Percentiles rank a stretch among this genome's conserved stretches.
phyloP scores from a whole-genome alignment of 192 early-diverging fungal species.

The Haplosporangium gracile region DNA sequence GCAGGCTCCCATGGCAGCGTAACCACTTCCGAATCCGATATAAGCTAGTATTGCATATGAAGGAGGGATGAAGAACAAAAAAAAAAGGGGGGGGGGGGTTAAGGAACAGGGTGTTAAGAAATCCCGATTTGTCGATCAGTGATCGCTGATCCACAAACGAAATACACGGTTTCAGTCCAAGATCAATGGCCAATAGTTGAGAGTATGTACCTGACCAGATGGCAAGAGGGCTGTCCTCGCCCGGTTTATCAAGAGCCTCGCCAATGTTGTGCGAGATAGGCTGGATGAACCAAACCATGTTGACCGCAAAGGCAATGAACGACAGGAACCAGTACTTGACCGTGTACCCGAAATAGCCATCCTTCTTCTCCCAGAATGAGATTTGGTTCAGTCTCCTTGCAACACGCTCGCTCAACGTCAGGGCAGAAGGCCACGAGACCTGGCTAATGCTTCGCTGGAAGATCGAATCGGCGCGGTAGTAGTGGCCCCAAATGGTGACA shows the following conservation, averaged over 20 bases:
- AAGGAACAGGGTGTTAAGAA: too few relatives aligned
- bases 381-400: constrained; percentile 14
- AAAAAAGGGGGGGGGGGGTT: too few relatives aligned
- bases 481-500: constrained; percentile 27
- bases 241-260: background rate
- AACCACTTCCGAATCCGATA: constrained; percentile 14
- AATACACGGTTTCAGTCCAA: background rate
- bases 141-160: background rate
- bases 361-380: constrained; percentile 47
- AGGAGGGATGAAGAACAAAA: background rate
- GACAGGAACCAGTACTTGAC: constrained; percentile 10
- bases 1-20: constrained; percentile 14
- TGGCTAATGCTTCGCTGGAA: constrained; percentile 8
- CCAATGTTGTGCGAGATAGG: background rate
- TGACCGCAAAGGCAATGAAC: background rate
- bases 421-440: background rate
- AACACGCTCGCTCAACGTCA: background rate
- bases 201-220: background rate
- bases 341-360: constrained; percentile 17
- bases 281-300: constrained; percentile 16
- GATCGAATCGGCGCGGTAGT: constrained; percentile 20
- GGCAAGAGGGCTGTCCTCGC: constrained; percentile 9
- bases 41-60: background rate
- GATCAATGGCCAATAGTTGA: background rate
- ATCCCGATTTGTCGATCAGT: too few relatives aligned